Conservation (phyloP, 176 grass and related monocot species). For the Carex littledalei region DNA sequence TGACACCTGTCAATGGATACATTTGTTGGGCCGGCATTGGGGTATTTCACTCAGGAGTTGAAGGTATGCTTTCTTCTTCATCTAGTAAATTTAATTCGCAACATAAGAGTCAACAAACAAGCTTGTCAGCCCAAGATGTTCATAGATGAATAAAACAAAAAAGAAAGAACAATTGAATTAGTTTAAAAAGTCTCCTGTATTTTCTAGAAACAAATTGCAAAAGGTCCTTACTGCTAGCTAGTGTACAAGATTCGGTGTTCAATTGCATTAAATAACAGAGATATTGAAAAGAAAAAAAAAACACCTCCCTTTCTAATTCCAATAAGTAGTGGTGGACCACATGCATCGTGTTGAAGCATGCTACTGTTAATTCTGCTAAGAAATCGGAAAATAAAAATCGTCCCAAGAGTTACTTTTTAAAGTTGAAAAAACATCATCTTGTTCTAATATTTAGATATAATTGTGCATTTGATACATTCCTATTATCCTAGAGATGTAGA, state of each 20-base stretch:
- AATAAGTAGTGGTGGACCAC: not conserved
- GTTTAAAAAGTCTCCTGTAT: not conserved
- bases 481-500: not conserved
- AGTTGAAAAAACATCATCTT: not conserved
- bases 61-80: slow-evolving; percentile 53
- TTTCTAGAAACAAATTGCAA: not conserved
- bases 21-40: slow-evolving; percentile 92
- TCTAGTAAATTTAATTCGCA: not conserved
- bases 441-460: not conserved
- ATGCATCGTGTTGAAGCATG: not conserved
- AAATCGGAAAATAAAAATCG: not conserved
- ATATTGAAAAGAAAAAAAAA: not conserved
- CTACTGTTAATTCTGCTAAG: not conserved
- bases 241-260: not conserved
- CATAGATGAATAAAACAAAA: not conserved
- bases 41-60: slow-evolving; percentile 92
- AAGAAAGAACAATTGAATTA: not conserved
- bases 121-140: not conserved
- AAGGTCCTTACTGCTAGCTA: not conserved
- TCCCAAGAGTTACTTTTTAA: not conserved
- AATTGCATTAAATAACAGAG: not conserved
- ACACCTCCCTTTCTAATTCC: not conserved
- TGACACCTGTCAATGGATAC: slow-evolving; percentile 95
- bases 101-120: not conserved
- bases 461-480: not conserved